A percentile compares a stretch with the other conserved stretches of the same genome.
Conservation (phyloP, 31 red algal genomes). For the Asparagopsis taxiformis region DNA sequence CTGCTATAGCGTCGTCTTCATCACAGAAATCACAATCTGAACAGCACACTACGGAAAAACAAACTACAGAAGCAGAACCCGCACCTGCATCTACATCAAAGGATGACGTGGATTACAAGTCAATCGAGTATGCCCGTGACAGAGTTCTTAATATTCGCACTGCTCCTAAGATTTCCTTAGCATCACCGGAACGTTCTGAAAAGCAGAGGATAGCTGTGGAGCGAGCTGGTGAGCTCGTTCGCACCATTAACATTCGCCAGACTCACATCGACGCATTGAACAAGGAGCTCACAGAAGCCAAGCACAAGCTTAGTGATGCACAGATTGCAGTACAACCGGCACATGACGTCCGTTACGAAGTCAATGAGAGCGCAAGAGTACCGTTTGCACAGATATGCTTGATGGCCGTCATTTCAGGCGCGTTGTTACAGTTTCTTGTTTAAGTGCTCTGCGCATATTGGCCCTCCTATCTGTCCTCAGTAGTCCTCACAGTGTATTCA, state of each 20-base stretch:
- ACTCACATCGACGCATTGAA: constrained; percentile 33
- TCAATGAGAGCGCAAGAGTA: constrained; percentile 39
- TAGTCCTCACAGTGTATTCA: too few relatives aligned
- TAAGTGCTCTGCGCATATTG: too few relatives aligned
- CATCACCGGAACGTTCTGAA: constrained; percentile 3
- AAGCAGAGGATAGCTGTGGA: constrained; percentile 60
- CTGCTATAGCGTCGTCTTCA: too few relatives aligned
- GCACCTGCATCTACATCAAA: not conserved
- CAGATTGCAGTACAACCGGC: constrained; percentile 58
- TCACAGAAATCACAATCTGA: too few relatives aligned
- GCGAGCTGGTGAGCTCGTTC: constrained; percentile 46
- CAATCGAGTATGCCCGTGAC: constrained; percentile 23
- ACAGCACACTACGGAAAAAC: too few relatives aligned
- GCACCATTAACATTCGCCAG: constrained; percentile 32
- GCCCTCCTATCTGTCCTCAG: too few relatives aligned
- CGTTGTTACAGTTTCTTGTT: constrained; percentile 49
- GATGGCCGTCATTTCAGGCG: constrained; percentile 66
- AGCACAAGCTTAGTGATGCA: constrained; percentile 62
- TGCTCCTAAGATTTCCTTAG: constrained; percentile 33
- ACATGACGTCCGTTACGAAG: constrained; percentile 61
- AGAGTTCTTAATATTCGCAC: constrained; percentile 37
- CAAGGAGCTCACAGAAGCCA: constrained; percentile 30
- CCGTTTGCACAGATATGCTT: constrained; percentile 62
- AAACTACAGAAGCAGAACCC: not conserved
- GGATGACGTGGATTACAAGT: constrained; percentile 30